Base-by-base conservation (phyloP, 768 basidiomycete genomes). In the Russula foetens region DNA sequence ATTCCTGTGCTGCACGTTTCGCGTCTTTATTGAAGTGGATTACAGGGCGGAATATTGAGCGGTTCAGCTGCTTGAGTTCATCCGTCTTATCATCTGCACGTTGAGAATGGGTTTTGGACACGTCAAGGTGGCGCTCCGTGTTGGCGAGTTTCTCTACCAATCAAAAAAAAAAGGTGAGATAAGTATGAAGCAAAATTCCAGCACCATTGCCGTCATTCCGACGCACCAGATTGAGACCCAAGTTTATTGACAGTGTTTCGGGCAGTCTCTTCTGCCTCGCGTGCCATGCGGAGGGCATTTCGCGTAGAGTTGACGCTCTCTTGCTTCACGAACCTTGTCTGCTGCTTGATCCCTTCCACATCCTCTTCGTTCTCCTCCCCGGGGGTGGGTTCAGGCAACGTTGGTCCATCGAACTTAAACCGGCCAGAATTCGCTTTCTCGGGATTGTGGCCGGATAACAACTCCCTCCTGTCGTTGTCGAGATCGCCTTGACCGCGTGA, bases 221-320 rank as follows among this genome's bases (percentile, higher is more conserved):
- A 71, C 83, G 28, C 62, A 96, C 96, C 96, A 24, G 95, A 98
- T 75, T 99, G 96, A 67, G 91, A 86, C 11, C 90, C 95, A 8
- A 99, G 80, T 69, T 84, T 89, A 58, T 71, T 75, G 21, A 99
- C 70, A 5, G 96, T 99, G 60, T 85, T 86, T 47, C 89, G 77
- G 35, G 90, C 96, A 12, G 93, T 96, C 72, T 99, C 96, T 73
- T 98, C 96, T 0, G 96, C 93, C 72, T 98, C 94, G n/a, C 87
- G 80, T 41, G 95, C 96, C 70, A 98, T 80, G 45, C 93, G 81
- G 53, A 99, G 79, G 14, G 96, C 96, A 74, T 98, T 98, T 67
- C 95, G 78, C 1, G 93, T 90, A 17, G 90, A 88, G 56, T 83
- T 85, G 49, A 95, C 86, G 69, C 85, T 88, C 67, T 98, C 95